Evolutionary conservation across 73 alveolate genomes (phyloP), one percentile per base, ranked within the genome.

Genomic region (Paramecium caudatum): DNA sequence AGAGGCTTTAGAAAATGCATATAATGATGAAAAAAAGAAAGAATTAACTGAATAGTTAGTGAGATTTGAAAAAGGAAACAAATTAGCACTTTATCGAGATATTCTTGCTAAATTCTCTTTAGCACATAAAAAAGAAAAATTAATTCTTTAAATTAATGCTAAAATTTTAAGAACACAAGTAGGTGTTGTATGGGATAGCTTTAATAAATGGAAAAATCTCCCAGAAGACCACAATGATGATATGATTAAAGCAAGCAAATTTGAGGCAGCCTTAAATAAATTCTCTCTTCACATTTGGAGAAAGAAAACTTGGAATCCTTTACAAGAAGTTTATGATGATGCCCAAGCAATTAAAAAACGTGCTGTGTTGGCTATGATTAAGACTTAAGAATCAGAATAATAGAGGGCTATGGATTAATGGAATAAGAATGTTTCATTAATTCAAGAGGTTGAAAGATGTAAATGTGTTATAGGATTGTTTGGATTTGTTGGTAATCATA

Each of bases 341-440:
- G 88, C 37, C 6, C 43, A 41, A 25, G 88, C 69, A 3, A 41
- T 37, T 12, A 74, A 74, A 23, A 74, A 45, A 43, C 36, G 88
- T 15, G 46, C 88, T 5, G 88, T 74, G 9, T 16, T 74, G 41
- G 10, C 43, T 15, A 27, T 74, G 65, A 12, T 74, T 1, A 74
- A 74, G 46, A 74, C 88, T 16, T 74, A 74, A 74, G 88, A 74
- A 74, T 41, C 88, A 39, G 88, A 74, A 74, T 74, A 27, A 41
- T 3, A 74, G 32, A 74, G 88, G 19, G 32, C 55, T 9, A 9
- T 74, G 0, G 39, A 36, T 37, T 19, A 39, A 15, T 74, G 88
- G 88, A 74, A 45, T 21, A 21, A 74, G 17, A 74, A 74, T 43
- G 69, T 74, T 45, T 12, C 23, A n/a, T 43, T 74, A 10, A 27